Evolutionary conservation across 1,284 basidiomycete genomes (phyloP).

Genomic region (Puccinia coronata): DNA sequence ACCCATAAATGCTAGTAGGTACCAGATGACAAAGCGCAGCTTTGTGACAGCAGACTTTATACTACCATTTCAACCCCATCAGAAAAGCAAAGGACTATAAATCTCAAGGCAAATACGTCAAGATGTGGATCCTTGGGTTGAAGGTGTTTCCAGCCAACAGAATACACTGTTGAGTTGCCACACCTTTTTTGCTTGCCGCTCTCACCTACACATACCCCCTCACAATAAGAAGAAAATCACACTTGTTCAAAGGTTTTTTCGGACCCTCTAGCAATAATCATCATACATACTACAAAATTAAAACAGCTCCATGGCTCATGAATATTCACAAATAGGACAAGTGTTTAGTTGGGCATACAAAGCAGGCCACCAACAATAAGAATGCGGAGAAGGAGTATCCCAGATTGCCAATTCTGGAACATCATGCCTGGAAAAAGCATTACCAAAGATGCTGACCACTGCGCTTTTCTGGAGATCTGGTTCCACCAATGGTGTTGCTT

Average conservation of each 20-base stretch:
- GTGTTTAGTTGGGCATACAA: not conserved
- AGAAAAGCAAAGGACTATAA: constrained; percentile 66
- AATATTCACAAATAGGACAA: constrained; percentile 35
- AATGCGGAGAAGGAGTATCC: not conserved
- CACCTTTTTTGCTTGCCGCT: too few species aligned
- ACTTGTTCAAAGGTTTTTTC: not conserved
- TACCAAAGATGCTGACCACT: constrained; percentile 33
- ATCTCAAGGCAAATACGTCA: constrained; percentile 62
- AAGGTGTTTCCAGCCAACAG: constrained; percentile 58
- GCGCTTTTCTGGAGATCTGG: not conserved
- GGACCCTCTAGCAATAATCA: too few species aligned
- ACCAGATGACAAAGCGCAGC: too few species aligned
- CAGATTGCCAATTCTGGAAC: constrained; percentile 33
- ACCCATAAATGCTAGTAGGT: too few species aligned
- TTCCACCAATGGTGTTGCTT: not conserved
- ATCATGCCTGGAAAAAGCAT: constrained; percentile 47
- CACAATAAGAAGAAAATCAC: too few species aligned
- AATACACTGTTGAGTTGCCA: constrained; percentile 54
- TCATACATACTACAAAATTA: not conserved
- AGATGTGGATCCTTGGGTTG: constrained; percentile 63
- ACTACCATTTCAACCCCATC: constrained; percentile 65
- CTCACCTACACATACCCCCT: too few species aligned
- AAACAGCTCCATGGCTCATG: constrained; percentile 39
- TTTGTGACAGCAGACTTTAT: too few species aligned
- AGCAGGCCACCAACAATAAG: not conserved